Evolutionary conservation across 148 eudicot species (phyloP).

Genomic region (Vaccinium vitisidaea): DNA sequence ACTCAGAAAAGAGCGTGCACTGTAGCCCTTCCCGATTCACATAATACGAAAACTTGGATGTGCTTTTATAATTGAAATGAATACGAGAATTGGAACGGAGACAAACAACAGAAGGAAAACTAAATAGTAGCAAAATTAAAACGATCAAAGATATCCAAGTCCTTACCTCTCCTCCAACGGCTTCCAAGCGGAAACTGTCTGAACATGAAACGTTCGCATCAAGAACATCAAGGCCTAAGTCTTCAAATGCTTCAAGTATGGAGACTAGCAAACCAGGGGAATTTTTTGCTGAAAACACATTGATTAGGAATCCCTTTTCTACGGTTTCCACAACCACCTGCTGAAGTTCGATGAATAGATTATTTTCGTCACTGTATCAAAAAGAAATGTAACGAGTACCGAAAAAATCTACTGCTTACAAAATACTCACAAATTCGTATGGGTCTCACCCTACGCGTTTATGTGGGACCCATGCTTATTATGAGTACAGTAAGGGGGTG

Average conservation of each 20-base stretch:
- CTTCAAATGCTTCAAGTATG: slow-evolving; percentile 61
- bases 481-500: no score
- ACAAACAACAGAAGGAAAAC: not conserved
- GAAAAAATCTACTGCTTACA: not conserved
- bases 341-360: not conserved
- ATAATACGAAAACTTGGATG: not conserved
- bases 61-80: not conserved
- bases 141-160: not conserved
- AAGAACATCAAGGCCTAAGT: slow-evolving; percentile 47
- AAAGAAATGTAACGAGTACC: not conserved
- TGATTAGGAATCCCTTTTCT: slow-evolving; percentile 54
- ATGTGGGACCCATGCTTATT: not conserved
- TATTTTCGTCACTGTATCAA: not conserved
- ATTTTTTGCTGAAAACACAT: slow-evolving; percentile 41
- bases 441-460: not conserved
- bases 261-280: slow-evolving; percentile 53
- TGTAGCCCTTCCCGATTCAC: no score
- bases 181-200: slow-evolving; percentile 47
- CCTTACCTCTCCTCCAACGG: slow-evolving; percentile 48
- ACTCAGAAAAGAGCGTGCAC: not conserved
- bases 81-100: not conserved
- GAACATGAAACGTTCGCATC: slow-evolving; percentile 62
- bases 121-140: not conserved
- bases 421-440: not conserved
- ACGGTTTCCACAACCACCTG: slow-evolving; percentile 58